Evolutionary conservation across 1,139 yeast genomes (phyloP).

Genomic region (Entelexis paramagnoliae): DNA sequence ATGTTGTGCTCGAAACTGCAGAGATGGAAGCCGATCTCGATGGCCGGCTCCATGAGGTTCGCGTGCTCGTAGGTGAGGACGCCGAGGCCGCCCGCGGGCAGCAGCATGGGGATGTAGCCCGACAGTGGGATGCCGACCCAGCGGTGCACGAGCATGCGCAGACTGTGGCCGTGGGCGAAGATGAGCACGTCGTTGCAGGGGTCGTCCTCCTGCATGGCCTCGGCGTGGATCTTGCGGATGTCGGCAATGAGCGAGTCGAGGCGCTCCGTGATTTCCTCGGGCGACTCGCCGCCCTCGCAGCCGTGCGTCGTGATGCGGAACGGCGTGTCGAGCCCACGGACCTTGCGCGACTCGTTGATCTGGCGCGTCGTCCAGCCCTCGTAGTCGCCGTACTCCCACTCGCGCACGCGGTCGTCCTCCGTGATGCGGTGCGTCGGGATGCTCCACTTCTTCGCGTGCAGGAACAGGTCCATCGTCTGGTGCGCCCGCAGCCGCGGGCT

Average conservation of each 20-base stretch:
- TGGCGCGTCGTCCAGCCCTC: constrained; percentile 70
- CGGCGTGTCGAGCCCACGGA: constrained; percentile 48
- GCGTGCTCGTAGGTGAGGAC: constrained; percentile 84
- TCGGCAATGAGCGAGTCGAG: constrained; percentile 57
- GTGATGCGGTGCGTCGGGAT: constrained; percentile 28
- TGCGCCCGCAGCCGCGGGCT: constrained; percentile 78
- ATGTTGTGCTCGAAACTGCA: constrained; percentile 21
- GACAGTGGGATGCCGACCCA: constrained; percentile 60
- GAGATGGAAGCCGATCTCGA: constrained; percentile 42
- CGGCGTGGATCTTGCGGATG: constrained; percentile 51
- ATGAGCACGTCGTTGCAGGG: constrained; percentile 60
- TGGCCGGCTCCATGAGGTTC: constrained; percentile 74
- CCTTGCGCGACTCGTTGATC: constrained; percentile 44
- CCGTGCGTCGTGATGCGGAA: constrained; percentile 93
- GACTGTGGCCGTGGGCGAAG: constrained; percentile 87
- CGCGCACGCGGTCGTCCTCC: constrained; percentile 57
- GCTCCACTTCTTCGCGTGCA: constrained; percentile 38
- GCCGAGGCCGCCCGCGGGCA: constrained; percentile 95
- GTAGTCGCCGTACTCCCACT: constrained; percentile 95
- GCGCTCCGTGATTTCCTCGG: constrained; percentile 54
- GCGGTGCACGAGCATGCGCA: constrained; percentile 78
- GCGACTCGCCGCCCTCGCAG: constrained; percentile 78
- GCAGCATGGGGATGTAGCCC: constrained; percentile 64
- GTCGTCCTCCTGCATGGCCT: constrained; percentile 44
- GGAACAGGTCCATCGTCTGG: constrained; percentile 53